Percentiles rank a stretch among this genome's conserved stretches.
Evolutionary conservation across 2,329 filamentous ascomycete genomes (phyloP).

Genomic region (Neonectria faginata): DNA sequence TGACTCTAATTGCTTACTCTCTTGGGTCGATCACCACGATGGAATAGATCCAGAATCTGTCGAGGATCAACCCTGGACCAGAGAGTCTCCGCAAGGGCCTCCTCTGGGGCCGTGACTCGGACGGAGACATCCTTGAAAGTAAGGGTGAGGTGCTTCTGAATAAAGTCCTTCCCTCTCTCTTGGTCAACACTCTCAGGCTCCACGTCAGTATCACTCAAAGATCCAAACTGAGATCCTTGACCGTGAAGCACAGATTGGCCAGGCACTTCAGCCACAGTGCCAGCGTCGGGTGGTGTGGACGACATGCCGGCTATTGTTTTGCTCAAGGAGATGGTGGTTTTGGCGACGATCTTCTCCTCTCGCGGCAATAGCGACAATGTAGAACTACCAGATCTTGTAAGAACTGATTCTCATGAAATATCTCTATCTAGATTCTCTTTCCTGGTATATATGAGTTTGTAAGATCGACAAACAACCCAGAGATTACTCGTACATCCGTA

Average conservation of each 20-base stretch:
- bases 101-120: constrained; percentile 32
- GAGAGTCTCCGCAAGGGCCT: constrained; percentile 40
- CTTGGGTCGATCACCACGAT: constrained; percentile 7
- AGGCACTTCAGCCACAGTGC: constrained; percentile 8
- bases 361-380: neutral
- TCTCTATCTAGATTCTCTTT: neutral
- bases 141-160: constrained; percentile 38
- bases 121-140: constrained; percentile 39
- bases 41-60: constrained; percentile 28
- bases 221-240: constrained; percentile 22
- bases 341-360: neutral
- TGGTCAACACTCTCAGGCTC: constrained; percentile 29
- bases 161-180: constrained; percentile 34
- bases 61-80: constrained; percentile 40
- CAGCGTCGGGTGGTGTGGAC: constrained; percentile 15
- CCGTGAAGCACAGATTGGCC: constrained; percentile 5
- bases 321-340: neutral
- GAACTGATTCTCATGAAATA: constrained; percentile 13
- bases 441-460: constrained; percentile 14
- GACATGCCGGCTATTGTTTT: constrained; percentile 19
- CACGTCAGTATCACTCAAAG: constrained; percentile 38
- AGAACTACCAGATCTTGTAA: neutral
- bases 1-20: constrained; percentile 15
- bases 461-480: constrained; percentile 3
- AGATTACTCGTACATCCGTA: constrained; percentile 20